Evolutionary conservation across 805 yeast genomes (phyloP).

Genomic region (Wickerhamomyces silvicola): DNA sequence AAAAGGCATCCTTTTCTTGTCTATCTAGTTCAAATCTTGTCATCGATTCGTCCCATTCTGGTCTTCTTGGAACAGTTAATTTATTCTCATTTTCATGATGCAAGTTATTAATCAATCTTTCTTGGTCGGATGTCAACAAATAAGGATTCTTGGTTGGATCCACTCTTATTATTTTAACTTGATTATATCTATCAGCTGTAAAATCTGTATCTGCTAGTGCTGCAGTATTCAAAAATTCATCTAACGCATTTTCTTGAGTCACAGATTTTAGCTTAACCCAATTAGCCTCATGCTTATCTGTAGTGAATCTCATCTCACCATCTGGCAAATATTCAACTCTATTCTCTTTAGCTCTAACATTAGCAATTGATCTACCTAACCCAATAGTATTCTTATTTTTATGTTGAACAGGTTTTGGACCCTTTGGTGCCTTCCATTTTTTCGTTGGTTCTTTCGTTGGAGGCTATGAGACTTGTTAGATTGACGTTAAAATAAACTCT

Average conservation of each 20-base stretch:
- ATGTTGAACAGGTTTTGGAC: slow-evolving; percentile 84
- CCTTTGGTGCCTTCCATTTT: slow-evolving; percentile 86
- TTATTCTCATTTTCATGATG: slow-evolving; percentile 64
- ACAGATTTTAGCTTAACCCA: slow-evolving; percentile 92
- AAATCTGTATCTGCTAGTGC: slow-evolving; percentile 95
- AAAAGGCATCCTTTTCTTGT: slow-evolving; percentile 82
- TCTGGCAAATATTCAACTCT: slow-evolving; percentile 69
- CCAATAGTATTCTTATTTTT: slow-evolving; percentile 82
- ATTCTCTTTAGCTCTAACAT: slow-evolving; percentile 65
- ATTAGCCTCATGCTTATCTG: slow-evolving; percentile 72
- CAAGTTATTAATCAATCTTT: slow-evolving; percentile 48
- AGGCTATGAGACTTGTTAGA: too few relatives aligned
- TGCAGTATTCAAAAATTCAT: slow-evolving; percentile 92
- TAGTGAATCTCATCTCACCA: slow-evolving; percentile 85
- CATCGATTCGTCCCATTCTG: slow-evolving; percentile 70
- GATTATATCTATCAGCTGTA: slow-evolving; percentile 81
- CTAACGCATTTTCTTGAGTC: slow-evolving; percentile 89
- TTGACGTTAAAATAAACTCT: too few relatives aligned
- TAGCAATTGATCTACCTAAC: slow-evolving; percentile 75
- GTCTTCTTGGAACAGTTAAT: slow-evolving; percentile 89
- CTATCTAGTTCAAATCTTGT: slow-evolving; percentile 75
- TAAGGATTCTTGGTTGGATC: slow-evolving; percentile 51
- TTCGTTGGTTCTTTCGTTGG: slow-evolving; percentile 48
- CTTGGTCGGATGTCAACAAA: slow-evolving; percentile 61
- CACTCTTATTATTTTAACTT: slow-evolving; percentile 77